Evolutionary conservation across 495 filamentous ascomycete species (phyloP).

Genomic region (Cladorrhinum samala): DNA sequence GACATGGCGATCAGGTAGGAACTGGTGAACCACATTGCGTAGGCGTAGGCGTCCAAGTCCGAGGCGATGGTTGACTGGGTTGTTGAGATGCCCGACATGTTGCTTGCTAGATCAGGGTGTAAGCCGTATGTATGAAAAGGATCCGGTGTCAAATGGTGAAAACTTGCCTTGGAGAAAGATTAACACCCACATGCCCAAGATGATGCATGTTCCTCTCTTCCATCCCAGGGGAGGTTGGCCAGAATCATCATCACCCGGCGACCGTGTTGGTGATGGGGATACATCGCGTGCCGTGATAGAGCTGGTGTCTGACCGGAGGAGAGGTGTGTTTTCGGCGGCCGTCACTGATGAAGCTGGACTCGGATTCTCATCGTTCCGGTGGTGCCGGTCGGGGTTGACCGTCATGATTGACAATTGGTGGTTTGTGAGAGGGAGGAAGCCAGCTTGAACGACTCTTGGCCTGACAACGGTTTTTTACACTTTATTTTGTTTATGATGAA

Average conservation of each 20-base stretch:
- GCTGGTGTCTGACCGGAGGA: conserved; percentile 30
- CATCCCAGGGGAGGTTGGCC: conserved; percentile 12
- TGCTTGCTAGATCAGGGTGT: conserved; percentile 39
- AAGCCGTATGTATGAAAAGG: background rate
- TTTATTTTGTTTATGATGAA: too few species aligned
- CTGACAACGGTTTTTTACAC: too few species aligned
- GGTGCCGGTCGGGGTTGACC: background rate
- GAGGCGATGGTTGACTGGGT: conserved; percentile 65
- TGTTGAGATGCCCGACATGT: conserved; percentile 70
- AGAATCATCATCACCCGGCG: background rate
- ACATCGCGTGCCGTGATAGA: conserved; percentile 16
- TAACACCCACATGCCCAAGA: conserved; percentile 38
- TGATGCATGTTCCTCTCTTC: conserved; percentile 23
- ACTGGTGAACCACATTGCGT: conserved; percentile 70
- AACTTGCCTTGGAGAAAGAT: conserved; percentile 39
- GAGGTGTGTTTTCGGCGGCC: conserved; percentile 33
- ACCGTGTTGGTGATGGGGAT: background rate
- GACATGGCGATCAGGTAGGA: conserved; percentile 67
- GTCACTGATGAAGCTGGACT: conserved; percentile 15
- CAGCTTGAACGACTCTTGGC: too few species aligned
- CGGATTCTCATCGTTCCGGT: conserved; percentile 12
- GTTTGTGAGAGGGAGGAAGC: background rate
- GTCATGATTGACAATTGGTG: background rate
- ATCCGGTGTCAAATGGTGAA: too few species aligned
- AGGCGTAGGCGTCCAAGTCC: conserved; percentile 64